Evolutionary conservation across 2,329 filamentous ascomycete species (phyloP).

Genomic region (Ceratocystis cacaofunesta): DNA sequence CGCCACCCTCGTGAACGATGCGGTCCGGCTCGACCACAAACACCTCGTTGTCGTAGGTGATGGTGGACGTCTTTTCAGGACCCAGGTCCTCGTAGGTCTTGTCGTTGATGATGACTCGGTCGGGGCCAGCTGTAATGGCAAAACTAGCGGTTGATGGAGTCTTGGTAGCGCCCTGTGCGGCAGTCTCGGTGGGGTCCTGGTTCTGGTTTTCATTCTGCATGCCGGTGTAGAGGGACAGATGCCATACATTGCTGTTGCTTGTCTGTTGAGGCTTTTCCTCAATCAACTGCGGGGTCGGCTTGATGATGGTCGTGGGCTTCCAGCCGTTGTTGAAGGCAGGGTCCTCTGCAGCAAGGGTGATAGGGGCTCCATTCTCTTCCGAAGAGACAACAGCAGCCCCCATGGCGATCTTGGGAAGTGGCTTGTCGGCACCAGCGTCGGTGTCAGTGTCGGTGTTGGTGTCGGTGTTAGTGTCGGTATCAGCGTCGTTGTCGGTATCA

Average conservation of each 20-base stretch:
- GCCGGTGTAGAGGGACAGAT: not conserved
- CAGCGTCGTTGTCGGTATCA: not conserved
- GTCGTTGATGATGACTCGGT: slow-evolving; percentile 33
- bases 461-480: too few relatives aligned
- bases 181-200: not conserved
- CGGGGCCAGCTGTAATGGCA: slow-evolving; percentile 31
- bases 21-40: slow-evolving; percentile 35
- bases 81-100: slow-evolving; percentile 30
- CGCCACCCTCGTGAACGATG: slow-evolving; percentile 18
- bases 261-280: not conserved
- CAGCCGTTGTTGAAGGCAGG: not conserved
- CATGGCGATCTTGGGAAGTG: slow-evolving; percentile 1
- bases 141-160: slow-evolving; percentile 20
- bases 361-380: not conserved
- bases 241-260: not conserved
- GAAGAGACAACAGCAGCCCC: not conserved
- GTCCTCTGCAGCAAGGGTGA: not conserved
- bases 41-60: slow-evolving; percentile 28
- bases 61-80: slow-evolving; percentile 27
- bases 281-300: not conserved
- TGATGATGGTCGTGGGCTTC: not conserved
- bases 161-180: not conserved
- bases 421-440: too few relatives aligned
- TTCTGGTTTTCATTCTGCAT: not conserved
- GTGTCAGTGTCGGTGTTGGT: too few relatives aligned